Evolutionary conservation across 768 basidiomycete genomes (phyloP), one percentile per base, ranked within the genome.

Genomic region (Agaricus blazei): DNA sequence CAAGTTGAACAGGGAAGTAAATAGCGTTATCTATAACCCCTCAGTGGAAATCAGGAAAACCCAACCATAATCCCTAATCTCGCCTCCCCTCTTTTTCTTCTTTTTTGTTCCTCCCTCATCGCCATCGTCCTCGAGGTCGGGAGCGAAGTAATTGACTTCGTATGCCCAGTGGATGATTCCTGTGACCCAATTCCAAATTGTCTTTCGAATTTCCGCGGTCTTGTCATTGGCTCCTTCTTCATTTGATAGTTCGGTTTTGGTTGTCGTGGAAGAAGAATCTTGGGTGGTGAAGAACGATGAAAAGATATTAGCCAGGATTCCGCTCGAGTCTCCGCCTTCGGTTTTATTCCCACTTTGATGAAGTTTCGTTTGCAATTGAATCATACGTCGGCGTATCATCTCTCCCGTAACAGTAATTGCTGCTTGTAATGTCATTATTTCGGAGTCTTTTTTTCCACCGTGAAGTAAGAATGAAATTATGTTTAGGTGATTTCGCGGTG

Each of bases 91-190:
- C 19, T 49, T 55, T 4, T 37, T 48, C 6, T 40, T 48, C 29
- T 23, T 52, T 40, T 14, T 29, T 15, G 9, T 31, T 11, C 27
- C 5, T 36, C 26, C 50, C 23, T 29, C 38, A 4, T 3, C n/a
- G 12, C 7, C 23, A n/a, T 36, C 27, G 15, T 37, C 28, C 7
- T 44, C 42, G 19, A 45, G 23, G 34, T 37, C 27, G 12, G 54
- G 54, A 11, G 31, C 31, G 42, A 56, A 56, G 50, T 56, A 56
- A n/a, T 56, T 48, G 24, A 49, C 54, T 43, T 56, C 54, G 38
- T 56, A 56, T 1, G 48, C 54, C 54, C 54, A 56, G 37, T 56
- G 54, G 15, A 56, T 43, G n/a, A 40, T 37, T 7, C 54, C 54
- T 19, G n/a, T 36, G 11, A 56, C 29, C 54, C 54, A 56, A 36